phyloP scores from a whole-genome alignment of 2,329 filamentous ascomycete species.

The Proliferodiscus dingleyae region DNA sequence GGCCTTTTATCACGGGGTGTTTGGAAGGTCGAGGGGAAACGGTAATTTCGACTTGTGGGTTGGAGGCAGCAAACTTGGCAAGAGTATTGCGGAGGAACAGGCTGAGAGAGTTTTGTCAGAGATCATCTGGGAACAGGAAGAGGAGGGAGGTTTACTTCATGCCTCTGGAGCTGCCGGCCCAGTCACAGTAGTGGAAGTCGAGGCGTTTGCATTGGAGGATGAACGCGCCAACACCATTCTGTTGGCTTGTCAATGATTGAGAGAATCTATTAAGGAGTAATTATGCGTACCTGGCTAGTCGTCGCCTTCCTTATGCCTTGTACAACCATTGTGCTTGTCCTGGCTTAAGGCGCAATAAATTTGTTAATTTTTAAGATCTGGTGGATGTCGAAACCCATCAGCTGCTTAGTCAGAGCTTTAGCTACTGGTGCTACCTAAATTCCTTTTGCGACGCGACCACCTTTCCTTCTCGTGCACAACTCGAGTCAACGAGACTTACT shows the following conservation, averaged over 20 bases:
- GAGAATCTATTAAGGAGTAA: background rate
- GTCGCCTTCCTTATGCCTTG: conserved; percentile 49
- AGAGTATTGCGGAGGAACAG: conserved; percentile 77
- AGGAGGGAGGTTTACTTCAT: conserved; percentile 68
- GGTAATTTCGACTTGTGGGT: conserved; percentile 87
- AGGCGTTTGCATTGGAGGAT: conserved; percentile 95
- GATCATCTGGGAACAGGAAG: background rate
- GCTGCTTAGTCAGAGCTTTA: too few relatives aligned
- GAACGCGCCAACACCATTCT: conserved; percentile 97
- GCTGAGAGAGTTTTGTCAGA: conserved; percentile 41
- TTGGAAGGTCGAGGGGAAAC: conserved; percentile 85
- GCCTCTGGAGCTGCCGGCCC: conserved; percentile 84
- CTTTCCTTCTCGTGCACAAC: background rate
- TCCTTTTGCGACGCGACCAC: conserved; percentile 15
- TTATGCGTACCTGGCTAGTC: conserved; percentile 44
- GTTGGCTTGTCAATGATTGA: conserved; percentile 17
- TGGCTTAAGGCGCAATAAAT: background rate
- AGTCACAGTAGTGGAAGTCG: conserved; percentile 97
- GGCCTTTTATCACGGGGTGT: conserved; percentile 82
- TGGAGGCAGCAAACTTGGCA: conserved; percentile 68
- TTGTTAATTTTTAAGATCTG: background rate
- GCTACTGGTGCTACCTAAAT: too few relatives aligned
- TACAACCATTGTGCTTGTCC: conserved; percentile 42
- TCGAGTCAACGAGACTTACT: conserved; percentile 13
- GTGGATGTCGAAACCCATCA: too few relatives aligned